Evolutionary conservation across 345 rosid genomes (phyloP).

Genomic region (Gossypium arboreum): DNA sequence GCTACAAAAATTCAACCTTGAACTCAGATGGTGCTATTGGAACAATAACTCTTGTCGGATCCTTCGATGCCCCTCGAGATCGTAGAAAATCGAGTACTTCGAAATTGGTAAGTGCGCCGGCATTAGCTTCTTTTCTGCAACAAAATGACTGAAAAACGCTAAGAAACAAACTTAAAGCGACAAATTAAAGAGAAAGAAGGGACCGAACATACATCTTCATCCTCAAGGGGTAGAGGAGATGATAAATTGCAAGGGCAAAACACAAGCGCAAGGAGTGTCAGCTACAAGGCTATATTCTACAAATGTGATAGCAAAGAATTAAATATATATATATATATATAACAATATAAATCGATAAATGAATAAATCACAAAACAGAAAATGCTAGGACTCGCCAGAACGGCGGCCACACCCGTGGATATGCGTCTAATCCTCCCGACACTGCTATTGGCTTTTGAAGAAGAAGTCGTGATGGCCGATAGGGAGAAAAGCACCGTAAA

Average conservation of each 20-base stretch:
- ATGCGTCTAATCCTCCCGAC: too few species aligned
- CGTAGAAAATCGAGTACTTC: slow-evolving; percentile 36
- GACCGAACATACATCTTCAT: slow-evolving; percentile 14
- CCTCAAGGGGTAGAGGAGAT: background rate
- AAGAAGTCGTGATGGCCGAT: too few species aligned
- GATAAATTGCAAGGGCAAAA: background rate
- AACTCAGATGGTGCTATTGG: slow-evolving; percentile 61
- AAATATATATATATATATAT: background rate
- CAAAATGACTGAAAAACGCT: background rate
- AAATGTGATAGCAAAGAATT: background rate
- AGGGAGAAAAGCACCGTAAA: too few species aligned
- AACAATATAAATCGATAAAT: background rate
- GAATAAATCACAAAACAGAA: background rate
- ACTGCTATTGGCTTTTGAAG: too few species aligned
- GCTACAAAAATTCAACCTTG: slow-evolving; percentile 38
- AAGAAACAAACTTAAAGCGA: background rate
- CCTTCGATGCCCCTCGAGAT: slow-evolving; percentile 66
- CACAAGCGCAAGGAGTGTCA: background rate
- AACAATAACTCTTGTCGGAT: slow-evolving; percentile 56
- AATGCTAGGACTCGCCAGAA: too few species aligned
- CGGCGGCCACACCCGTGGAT: too few species aligned
- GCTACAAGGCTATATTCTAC: background rate
- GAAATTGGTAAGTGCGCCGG: slow-evolving; percentile 68
- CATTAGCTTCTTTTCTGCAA: slow-evolving; percentile 64
- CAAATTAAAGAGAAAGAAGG: background rate